Base-by-base conservation (phyloP, 208 protist genomes). In the Novymonas esmeraldas region DNA sequence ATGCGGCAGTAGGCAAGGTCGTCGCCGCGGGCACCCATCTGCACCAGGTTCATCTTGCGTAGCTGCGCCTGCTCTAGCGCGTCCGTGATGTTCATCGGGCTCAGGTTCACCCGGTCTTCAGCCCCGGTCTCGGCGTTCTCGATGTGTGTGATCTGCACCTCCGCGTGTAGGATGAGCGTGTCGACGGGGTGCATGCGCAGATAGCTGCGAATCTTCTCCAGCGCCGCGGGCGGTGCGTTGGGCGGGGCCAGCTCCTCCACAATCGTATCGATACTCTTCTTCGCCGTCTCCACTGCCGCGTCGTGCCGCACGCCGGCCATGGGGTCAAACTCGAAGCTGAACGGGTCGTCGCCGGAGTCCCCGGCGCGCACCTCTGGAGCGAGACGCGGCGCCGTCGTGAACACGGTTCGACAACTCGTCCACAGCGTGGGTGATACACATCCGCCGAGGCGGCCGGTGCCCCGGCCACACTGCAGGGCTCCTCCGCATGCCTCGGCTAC, bases 61-160 rank as follows among this genome's bases (percentile, higher is more conserved):
- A 82, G 52, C 60, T 82, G 39, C 9, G 92, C 89, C 60, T 89
- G 78, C 72, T 84, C 70, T 56, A 94, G 71, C 1, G 92, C 92
- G 34, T 95, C 87, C 39, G 77, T 74, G 10, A 90, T 70, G 26
- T 78, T 56, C 58, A 79, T 86, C n/a, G 86, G 84, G 36, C 81
- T 89, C n/a, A 91, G 70, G 46, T 78, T 81, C 50, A 84, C 67
- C 14, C 79, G 79, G 24, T 82, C 70, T 73, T 96, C 86, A 29
- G 31, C 62, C n/a, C 88, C 91, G 18, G 71, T 82, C 22, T 89
- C 87, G 7, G 73, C 24, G 59, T 94, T 81, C 75, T 94, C 73
- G 28, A 94, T 76, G 71, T 96, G 87, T n/a, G 91, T 96, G 73
- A 96, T 89, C 39, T 92, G 86, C 49, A 94, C 81, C 50, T 64